Evolutionary conservation across 2,329 filamentous ascomycete genomes (phyloP), one percentile per base, ranked within the genome.

Genomic region (Ceratocystis albifundus): DNA sequence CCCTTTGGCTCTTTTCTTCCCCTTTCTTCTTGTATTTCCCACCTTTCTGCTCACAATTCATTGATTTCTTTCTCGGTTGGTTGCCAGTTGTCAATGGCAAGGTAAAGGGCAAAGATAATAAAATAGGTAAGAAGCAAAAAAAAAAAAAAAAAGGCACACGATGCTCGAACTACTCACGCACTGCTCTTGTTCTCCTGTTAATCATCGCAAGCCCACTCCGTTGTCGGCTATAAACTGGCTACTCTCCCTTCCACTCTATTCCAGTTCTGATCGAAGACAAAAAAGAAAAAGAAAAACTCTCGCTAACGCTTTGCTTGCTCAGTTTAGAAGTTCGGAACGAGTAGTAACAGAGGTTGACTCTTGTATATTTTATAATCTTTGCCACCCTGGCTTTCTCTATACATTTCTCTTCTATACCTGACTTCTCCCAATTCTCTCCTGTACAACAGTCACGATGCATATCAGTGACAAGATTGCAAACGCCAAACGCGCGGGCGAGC

Each of bases 381-480:
- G 55, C 50, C 30, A 55, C 36, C 22, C 8, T 25, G 46, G 32
- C 64, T 28, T 65, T 30, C 53, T 66, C 12, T 30, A 5, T 48
- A n/a, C 50, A 20, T 20, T 66, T 25, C 57, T 59, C 15, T 30
- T 6, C 55, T 32, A 36, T n/a, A 59, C n/a, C 55, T 59, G 28
- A 10, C 17, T 36, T 8, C 4, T 7, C 32, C 15, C 28, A 22
- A 59, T 30, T 36, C 28, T 30, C 28, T 59, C 55, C 10, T 32
- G 28, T 32, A 87, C 74, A 28, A 41, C 46, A n/a, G 48, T 44
- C 63, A 41, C 48, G 70, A 97, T 99, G 93, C 94, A 97, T 79
- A 93, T 99, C 82, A 89, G 88, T 71, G 86, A 94, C 72, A 96
- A 96, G 82, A 83, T 99, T 73, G 81, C 84, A 71, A 88, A 93